Base-by-base conservation (phyloP, 2,329 filamentous ascomycete species). In the Colletotrichum echinochloae region DNA sequence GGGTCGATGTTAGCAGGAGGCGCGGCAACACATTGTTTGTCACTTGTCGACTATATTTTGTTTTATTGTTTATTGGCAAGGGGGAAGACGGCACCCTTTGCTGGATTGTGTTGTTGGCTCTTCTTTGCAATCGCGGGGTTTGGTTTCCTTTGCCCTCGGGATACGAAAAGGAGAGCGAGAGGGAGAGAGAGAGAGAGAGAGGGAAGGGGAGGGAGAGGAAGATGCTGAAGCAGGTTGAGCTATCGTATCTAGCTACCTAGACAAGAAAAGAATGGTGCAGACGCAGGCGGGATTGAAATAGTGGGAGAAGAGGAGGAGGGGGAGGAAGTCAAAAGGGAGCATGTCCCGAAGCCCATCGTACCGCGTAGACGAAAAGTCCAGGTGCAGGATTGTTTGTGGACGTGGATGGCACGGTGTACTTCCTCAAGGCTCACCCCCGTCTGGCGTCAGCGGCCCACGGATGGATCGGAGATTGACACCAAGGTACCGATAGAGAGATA, bases 401-500 rank as follows among this genome's bases (percentile, higher is more conserved):
- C 51, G 35, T 57, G 66, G 48, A 61, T 70, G 67, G 67, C 56
- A 56, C 49, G 56, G 67, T 51, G 44, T 11, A 18, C 30, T 33
- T 33, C 30, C 7, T 33, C 20, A 26, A n/a, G n/a, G n/a, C n/a
- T n/a, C n/a, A 11, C 5, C 39, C 39, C 16, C 9, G 39, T 41
- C 41, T 20, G 41, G 41, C 39, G n/a, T n/a, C 57, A 35, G 63
- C 30, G 51, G 52, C 52, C 20, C 62, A 66, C 67, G 67, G 67
- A 70, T 66, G 67, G 39, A 67, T 67, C 63, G 67, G 67, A 70
- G 63, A 70, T 61, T 70, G 67, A 51, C 35, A 7, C 33, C 16
- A 30, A 30, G 26, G 33, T 30, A 28, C 44, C 1, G 30, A 51
- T 61, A 61, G 59, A 28, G 23, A 2, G 33, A 3, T 51, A 61